phyloP scores from a whole-genome alignment of 352 stramenopile genomes.

The Phytophthora meadii region DNA sequence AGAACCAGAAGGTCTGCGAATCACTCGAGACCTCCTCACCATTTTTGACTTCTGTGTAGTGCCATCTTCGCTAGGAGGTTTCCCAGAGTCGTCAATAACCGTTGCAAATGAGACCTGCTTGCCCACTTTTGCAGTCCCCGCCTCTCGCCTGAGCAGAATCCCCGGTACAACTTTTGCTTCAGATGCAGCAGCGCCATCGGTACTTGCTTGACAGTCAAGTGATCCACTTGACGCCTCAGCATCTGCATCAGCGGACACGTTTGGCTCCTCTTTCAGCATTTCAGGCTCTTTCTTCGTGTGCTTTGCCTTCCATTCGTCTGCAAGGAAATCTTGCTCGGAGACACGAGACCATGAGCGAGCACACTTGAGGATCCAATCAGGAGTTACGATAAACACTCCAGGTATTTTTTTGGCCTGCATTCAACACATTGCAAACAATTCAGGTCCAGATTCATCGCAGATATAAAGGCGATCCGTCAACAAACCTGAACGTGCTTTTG shows the following conservation, averaged over 20 bases:
- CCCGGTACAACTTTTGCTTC: conserved; percentile 26
- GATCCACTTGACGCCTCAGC: conserved; percentile 10
- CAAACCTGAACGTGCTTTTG: conserved; percentile 80
- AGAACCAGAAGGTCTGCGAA: conserved; percentile 31
- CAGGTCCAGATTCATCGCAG: background rate
- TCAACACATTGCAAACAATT: conserved; percentile 10
- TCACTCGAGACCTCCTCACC: conserved; percentile 43
- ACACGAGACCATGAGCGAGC: conserved; percentile 72
- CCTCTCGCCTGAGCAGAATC: conserved; percentile 27
- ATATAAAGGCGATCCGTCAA: background rate
- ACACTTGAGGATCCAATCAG: conserved; percentile 85
- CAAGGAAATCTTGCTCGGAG: conserved; percentile 70
- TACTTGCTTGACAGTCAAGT: conserved; percentile 10
- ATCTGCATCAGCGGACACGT: background rate
- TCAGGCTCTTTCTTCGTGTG: conserved; percentile 34
- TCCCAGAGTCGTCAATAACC: conserved; percentile 39
- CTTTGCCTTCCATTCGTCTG: conserved; percentile 68
- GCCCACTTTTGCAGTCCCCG: conserved; percentile 25
- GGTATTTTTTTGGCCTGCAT: conserved; percentile 65
- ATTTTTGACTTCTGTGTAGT: conserved; percentile 34
- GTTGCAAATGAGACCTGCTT: conserved; percentile 76
- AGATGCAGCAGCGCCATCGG: conserved; percentile 10
- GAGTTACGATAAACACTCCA: conserved; percentile 69
- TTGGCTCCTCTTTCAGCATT: conserved; percentile 21
- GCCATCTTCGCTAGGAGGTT: conserved; percentile 30